Evolutionary conservation across 371 early-diverging fungal species (phyloP).

Genomic region (Mucor circinelloides): DNA sequence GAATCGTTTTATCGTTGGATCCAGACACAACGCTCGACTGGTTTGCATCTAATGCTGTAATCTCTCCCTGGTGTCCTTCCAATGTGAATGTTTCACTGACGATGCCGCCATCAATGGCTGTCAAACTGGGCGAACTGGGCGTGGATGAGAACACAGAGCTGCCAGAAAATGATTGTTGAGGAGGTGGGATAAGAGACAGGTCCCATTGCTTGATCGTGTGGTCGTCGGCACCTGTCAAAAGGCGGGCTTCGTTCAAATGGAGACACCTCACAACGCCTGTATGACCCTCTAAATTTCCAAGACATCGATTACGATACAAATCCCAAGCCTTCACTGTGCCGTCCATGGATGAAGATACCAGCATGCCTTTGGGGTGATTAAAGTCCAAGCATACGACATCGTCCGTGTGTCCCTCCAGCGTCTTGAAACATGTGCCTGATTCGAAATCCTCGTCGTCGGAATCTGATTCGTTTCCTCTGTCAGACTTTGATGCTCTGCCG

Average conservation of each 20-base stretch:
- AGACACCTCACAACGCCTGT: conserved; percentile 66
- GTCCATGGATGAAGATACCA: conserved; percentile 81
- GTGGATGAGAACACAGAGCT: conserved; percentile 30
- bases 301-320: conserved; percentile 56
- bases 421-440: conserved; percentile 54
- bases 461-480: conserved; percentile 7
- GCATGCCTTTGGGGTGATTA: conserved; percentile 62
- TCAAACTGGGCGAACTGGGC: conserved; percentile 37
- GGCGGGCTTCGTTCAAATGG: conserved; percentile 63
- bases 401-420: conserved; percentile 74
- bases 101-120: conserved; percentile 27
- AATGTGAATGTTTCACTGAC: conserved; percentile 42
- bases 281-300: conserved; percentile 65
- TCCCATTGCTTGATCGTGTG: conserved; percentile 86
- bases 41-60: conserved; percentile 58
- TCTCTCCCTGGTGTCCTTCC: conserved; percentile 56
- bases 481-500: conserved; percentile 3
- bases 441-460: conserved; percentile 34
- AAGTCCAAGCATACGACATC: conserved; percentile 71
- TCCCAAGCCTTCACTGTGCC: conserved; percentile 81
- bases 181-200: conserved; percentile 54
- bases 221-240: conserved; percentile 84
- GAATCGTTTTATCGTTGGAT: conserved; percentile 85
- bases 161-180: conserved; percentile 16
- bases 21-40: conserved; percentile 69